These are phyloP conservation scores for Psilocybe sp. DNA, from an alignment of 768 basidiomycete species.

Conservation along the genomic window DNA sequence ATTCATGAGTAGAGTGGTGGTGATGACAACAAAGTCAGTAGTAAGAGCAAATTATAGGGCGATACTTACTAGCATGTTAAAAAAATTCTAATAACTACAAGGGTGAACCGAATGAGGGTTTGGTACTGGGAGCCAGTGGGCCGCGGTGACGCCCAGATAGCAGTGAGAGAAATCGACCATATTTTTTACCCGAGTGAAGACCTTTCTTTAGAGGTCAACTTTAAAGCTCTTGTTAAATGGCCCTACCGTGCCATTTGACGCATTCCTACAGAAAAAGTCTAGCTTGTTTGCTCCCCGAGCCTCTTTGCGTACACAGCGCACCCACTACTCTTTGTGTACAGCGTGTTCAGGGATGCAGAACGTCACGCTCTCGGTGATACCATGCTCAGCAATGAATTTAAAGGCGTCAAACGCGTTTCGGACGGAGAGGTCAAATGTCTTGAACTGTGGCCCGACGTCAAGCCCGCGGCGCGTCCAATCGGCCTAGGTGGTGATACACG, in stretches of 20 bases:
- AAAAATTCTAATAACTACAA: too few relatives aligned
- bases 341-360: conserved; percentile 87
- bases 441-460: conserved; percentile 95
- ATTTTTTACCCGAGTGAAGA: background rate
- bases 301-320: conserved; percentile 34
- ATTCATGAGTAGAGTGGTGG: too few relatives aligned
- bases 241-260: conserved; percentile 79
- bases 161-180: background rate
- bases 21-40: too few relatives aligned
- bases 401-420: conserved; percentile 93
- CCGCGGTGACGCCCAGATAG: too few relatives aligned
- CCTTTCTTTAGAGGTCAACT: conserved; percentile 64
- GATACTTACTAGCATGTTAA: too few relatives aligned
- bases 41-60: too few relatives aligned
- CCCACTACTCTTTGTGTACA: conserved; percentile 91
- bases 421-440: conserved; percentile 80
- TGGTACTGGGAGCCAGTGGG: too few relatives aligned
- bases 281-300: too few relatives aligned
- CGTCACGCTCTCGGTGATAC: conserved; percentile 79
- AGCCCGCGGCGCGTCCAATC: conserved; percentile 92
- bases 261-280: conserved; percentile 65
- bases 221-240: conserved; percentile 81
- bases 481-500: conserved; percentile 84
- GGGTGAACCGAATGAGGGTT: too few relatives aligned
- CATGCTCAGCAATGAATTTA: conserved; percentile 87